Evolutionary conservation across 805 yeast genomes (phyloP).

Genomic region (Candida coquimbonensis): DNA sequence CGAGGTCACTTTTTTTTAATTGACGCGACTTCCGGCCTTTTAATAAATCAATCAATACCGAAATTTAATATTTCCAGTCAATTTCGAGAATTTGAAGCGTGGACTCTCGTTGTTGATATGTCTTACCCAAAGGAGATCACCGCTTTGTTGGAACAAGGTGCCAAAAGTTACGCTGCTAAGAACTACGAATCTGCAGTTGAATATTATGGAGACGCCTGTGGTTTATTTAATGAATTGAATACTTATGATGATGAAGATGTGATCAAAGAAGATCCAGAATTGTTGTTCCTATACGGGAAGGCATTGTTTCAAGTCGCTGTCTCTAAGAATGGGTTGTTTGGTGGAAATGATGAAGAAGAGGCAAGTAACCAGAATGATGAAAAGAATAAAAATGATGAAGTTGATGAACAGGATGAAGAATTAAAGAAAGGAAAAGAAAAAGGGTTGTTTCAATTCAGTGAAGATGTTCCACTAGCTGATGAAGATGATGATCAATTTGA

Average conservation of each 20-base stretch:
- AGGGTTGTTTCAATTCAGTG: slow-evolving; percentile 30
- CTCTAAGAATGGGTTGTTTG: slow-evolving; percentile 67
- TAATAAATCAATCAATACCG: too few species aligned
- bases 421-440: slow-evolving; percentile 15
- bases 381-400: slow-evolving; percentile 18
- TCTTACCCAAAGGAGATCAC: slow-evolving; percentile 30
- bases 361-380: slow-evolving; percentile 11
- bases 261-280: slow-evolving; percentile 58
- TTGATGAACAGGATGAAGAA: slow-evolving; percentile 22
- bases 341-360: slow-evolving; percentile 33
- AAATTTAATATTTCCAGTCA: too few species aligned
- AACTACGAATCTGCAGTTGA: slow-evolving; percentile 65
- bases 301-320: slow-evolving; percentile 76
- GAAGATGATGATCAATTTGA: slow-evolving; percentile 22
- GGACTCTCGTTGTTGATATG: too few species aligned
- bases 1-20: neutral
- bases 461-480: slow-evolving; percentile 31
- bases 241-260: slow-evolving; percentile 14
- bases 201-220: slow-evolving; percentile 70
- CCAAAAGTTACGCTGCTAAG: slow-evolving; percentile 55
- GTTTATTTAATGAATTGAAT: slow-evolving; percentile 37
- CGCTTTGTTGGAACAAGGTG: slow-evolving; percentile 51
- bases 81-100: too few species aligned
- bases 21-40: too few species aligned
- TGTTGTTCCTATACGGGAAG: slow-evolving; percentile 70